phyloP scores from a whole-genome alignment of 768 basidiomycete species.

The Rhizopogon vinicolor region DNA sequence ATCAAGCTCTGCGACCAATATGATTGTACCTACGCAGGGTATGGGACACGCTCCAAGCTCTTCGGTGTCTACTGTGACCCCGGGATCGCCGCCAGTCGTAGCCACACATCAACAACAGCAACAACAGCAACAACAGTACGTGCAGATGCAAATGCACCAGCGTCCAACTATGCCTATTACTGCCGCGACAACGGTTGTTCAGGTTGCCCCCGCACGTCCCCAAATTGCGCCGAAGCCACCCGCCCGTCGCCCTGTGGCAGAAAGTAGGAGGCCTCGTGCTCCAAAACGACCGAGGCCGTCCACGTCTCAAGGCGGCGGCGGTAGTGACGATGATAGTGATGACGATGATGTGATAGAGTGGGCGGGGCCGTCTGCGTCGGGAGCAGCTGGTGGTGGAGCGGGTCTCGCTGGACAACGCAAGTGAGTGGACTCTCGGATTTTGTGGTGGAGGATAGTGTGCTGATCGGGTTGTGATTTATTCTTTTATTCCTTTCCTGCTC shows the following conservation, averaged over 20 bases:
- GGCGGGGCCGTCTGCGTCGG: conserved; percentile 8
- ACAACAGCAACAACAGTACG: not conserved
- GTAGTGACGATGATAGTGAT: conserved; percentile 26
- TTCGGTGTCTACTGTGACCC: conserved; percentile 21
- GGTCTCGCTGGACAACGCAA: conserved; percentile 3
- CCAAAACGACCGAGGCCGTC: conserved; percentile 16
- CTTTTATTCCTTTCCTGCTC: not conserved
- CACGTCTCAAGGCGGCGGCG: not conserved
- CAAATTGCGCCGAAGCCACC: not conserved
- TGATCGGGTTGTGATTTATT: not conserved
- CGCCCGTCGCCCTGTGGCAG: not conserved
- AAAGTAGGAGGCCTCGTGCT: conserved; percentile 6
- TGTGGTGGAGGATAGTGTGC: not conserved
- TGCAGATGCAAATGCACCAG: not conserved
- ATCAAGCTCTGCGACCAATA: not conserved
- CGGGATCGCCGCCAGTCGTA: not conserved
- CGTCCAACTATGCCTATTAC: conserved; percentile 1
- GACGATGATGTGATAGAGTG: conserved; percentile 24
- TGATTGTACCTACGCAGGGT: not conserved
- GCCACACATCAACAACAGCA: conserved; percentile 10
- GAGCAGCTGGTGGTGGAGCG: not conserved
- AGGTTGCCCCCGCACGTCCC: not conserved
- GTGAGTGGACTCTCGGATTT: not conserved
- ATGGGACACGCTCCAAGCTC: conserved; percentile 15
- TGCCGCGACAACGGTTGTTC: not conserved